Base-by-base conservation (phyloP, 2,329 filamentous ascomycete genomes). In the Fusarium humuli region DNA sequence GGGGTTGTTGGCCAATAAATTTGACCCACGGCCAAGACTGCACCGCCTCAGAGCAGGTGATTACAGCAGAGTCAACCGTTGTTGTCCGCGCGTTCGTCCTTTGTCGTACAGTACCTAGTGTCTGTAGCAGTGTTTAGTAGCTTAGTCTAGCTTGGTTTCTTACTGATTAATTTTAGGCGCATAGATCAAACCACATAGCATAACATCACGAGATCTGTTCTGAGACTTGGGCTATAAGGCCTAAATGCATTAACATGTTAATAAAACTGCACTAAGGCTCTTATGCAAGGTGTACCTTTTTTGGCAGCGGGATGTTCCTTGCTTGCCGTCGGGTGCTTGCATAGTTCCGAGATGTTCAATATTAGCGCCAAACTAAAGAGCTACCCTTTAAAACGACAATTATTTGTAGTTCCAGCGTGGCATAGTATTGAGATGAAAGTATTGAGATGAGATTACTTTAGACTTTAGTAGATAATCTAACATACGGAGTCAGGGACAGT, bases 1-100 rank as follows among this genome's bases (percentile, higher is more conserved):
- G 49, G 7, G 11, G 14, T 20, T 10, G n/a, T 53, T 41, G 25
- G 48, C 62, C 37, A 47, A 46, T 34, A 22, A 52, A 32, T 25
- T 52, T 23, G 61, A 57, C 66, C 66, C 66, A 62, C 63, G 40
- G 61, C 44, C 57, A 61, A 70, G 62, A 42, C 48, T 62, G 57
- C 67, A 69, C 66, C 53, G 66, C 67, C 67, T 49, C 61, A 41
- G 29, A 67, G 18, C 40, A 58, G 60, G 20, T 47, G 44, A 66
- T 69, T 52, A 57, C 20, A 45, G 32, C 30, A 55, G 46, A 44
- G 46, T 49, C 59, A 61, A 20, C 50, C 52, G 48, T 49, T 30
- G 20, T 29, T 44, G 50, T 57, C 50, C 65, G 29, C 65, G 41
- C 48, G 52, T 44, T 45, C 48, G 52, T 47, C 40, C 57, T 37